These are phyloP conservation scores for Xylariomycetidae sp. DNA, from an alignment of 2,329 filamentous ascomycete species.

Conservation along the genomic window DNA sequence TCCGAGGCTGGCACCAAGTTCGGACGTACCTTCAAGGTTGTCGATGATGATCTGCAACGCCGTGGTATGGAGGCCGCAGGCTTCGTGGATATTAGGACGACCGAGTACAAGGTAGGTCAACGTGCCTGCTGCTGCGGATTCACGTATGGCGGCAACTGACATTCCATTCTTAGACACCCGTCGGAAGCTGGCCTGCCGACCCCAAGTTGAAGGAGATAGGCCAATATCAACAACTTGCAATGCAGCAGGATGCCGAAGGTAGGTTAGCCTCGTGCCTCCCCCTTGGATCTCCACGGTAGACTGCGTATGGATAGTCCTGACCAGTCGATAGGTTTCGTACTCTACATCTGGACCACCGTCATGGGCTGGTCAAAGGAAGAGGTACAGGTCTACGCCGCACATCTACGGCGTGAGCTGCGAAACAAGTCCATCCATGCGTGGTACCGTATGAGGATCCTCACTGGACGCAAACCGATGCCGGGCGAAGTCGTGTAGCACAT, in stretches of 20 bases:
- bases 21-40: constrained; percentile 24
- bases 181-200: constrained; percentile 36
- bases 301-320: constrained; percentile 2
- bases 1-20: constrained; percentile 26
- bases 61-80: constrained; percentile 25
- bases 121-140: background rate
- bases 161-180: constrained; percentile 22
- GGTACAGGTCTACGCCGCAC: constrained; percentile 22
- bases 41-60: constrained; percentile 25
- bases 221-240: constrained; percentile 23
- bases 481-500: too few species aligned
- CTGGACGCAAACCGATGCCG: constrained; percentile 23
- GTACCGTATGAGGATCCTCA: constrained; percentile 18
- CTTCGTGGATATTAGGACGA: constrained; percentile 20
- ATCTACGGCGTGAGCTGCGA: constrained; percentile 22
- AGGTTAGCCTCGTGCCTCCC: background rate
- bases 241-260: constrained; percentile 30
- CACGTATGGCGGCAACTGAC: background rate
- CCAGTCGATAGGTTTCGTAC: constrained; percentile 16
- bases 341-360: constrained; percentile 21
- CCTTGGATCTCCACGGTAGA: background rate
- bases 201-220: constrained; percentile 31
- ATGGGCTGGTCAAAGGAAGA: constrained; percentile 23
- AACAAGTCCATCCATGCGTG: constrained; percentile 18
- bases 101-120: constrained; percentile 16